A percentile compares a stretch with the other conserved stretches of the same genome.
Conservation (phyloP, 306 rosid species). For the Medicago truncatula region MtrunA17r5.0-ANR NC_053048.1:28630001-28630500, state of each 20-base stretch:
- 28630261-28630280: conserved; percentile 96
- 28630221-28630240: conserved; percentile 79
- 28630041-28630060: conserved; percentile 49
- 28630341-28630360: conserved; percentile 97
- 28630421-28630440: conserved; percentile 93
- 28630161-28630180: conserved; percentile 91
- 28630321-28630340: conserved; percentile 83
- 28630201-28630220: conserved; percentile 98
- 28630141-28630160: conserved; percentile 91
- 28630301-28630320: conserved; percentile 88
- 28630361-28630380: conserved; percentile 70
- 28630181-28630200: conserved; percentile 98
- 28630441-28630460: conserved; percentile 62
- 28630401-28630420: conserved; percentile 84
- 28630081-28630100: conserved; percentile 82
- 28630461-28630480: conserved; percentile 54
- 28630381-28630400: conserved; percentile 59
- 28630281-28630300: conserved; percentile 93
- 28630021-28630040: conserved; percentile 55
- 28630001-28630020: conserved; percentile 76
- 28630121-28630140: conserved; percentile 80
- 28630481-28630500: conserved; percentile 56
- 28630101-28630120: conserved; percentile 55
- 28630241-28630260: conserved; percentile 86
- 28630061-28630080: conserved; percentile 67